A percentile compares a stretch with the other conserved stretches of the same genome.
These are phyloP conservation scores for Coccomyxa sp. DNA, from an alignment of 139 green algal genomes.

Conservation along the genomic window DNA sequence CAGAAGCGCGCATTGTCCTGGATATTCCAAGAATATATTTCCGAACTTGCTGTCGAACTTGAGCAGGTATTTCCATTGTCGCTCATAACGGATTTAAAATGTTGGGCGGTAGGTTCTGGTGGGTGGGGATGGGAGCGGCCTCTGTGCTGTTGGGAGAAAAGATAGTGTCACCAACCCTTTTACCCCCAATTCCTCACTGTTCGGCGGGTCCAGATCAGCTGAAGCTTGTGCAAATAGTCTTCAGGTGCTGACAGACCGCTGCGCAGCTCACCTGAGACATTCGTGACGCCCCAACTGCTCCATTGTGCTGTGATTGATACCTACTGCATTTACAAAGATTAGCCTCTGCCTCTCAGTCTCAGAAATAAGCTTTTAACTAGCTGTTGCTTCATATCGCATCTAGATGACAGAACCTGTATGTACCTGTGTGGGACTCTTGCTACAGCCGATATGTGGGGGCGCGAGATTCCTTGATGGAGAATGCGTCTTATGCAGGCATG, in stretches of 20 bases:
- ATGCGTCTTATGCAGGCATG: conserved; percentile 41
- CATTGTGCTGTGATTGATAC: neutral
- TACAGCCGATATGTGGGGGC: neutral
- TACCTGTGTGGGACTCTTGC: neutral
- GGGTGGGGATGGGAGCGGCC: neutral
- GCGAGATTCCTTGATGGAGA: neutral
- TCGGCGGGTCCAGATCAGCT: conserved; percentile 21
- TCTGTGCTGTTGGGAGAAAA: neutral
- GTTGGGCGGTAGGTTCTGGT: neutral
- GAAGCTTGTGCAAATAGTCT: conserved; percentile 63
- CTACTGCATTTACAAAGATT: neutral
- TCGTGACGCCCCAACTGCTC: neutral
- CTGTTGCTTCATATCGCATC: neutral
- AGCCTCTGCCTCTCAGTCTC: neutral
- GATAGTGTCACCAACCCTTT: neutral
- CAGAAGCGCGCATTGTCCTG: too few species aligned
- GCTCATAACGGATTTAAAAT: neutral
- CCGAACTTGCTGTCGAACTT: too few species aligned
- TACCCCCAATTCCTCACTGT: neutral
- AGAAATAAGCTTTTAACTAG: neutral
- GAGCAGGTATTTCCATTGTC: too few species aligned
- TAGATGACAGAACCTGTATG: neutral
- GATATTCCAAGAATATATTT: too few species aligned
- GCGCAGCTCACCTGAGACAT: neutral
- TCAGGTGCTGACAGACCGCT: conserved; percentile 38